Percentiles rank a stretch among this genome's conserved stretches.
Evolutionary conservation across 352 stramenopile genomes (phyloP).

Genomic region (Peronospora farinosa): DNA sequence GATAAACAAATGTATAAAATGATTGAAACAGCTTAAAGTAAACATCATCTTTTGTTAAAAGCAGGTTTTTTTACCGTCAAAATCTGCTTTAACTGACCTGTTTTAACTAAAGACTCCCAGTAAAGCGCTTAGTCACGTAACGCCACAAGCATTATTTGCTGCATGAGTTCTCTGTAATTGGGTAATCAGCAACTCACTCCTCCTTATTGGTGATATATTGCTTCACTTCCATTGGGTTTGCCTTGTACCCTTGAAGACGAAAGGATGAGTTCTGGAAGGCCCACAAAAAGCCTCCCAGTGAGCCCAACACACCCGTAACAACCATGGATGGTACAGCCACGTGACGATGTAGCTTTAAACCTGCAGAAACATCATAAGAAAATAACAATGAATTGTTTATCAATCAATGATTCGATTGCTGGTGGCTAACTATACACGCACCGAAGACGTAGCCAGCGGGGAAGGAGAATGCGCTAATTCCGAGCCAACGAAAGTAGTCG

Average conservation of each 20-base stretch:
- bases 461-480: constrained; percentile 60
- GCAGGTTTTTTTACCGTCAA: no score
- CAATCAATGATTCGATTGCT: neutral
- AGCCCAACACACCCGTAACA: constrained; percentile 69
- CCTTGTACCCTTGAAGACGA: constrained; percentile 67
- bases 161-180: neutral
- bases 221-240: constrained; percentile 53
- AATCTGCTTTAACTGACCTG: no score
- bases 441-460: constrained; percentile 72
- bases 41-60: no score
- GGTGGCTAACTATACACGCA: constrained; percentile 27
- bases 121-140: no score
- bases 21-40: no score
- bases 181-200: constrained; percentile 7
- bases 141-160: no score
- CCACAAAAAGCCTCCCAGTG: constrained; percentile 68
- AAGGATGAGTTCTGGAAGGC: constrained; percentile 80
- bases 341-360: constrained; percentile 52
- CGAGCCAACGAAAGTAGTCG: constrained; percentile 61
- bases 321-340: constrained; percentile 66
- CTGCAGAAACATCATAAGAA: constrained; percentile 21
- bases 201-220: constrained; percentile 54
- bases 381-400: constrained; percentile 6
- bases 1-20: no score
- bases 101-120: no score